Base-by-base conservation (phyloP, 1,284 basidiomycete genomes). In the Ustilago cynodontis region DNA sequence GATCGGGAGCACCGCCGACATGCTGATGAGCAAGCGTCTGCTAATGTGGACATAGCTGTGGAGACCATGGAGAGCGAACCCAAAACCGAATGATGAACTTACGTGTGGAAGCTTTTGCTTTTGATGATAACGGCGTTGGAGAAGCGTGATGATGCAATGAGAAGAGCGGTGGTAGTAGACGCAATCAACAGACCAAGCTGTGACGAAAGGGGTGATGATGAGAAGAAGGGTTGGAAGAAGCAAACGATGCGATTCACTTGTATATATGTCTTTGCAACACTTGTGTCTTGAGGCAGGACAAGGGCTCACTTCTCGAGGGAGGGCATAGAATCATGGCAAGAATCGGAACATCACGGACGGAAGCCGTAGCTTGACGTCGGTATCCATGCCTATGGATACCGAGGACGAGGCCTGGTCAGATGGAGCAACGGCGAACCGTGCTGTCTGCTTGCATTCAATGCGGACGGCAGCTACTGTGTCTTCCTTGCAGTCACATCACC, bases 261-360 rank as follows among this genome's bases (percentile, higher is more conserved):
- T 71, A 71, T 71, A 71, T 71, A 71, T 71, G 69, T 57, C 35
- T 71, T 71, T 45, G 63, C 55, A 65, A 62, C 69, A 71, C 69
- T 65, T 62, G 69, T 62, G 54, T 65, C 59, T 71, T 45, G 14
- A 33, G 20, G 31, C 49, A 47, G 26, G n/a, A 29, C 33, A 20
- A 22, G 31, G 33, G 22, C 54, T 56, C 49, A 22, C n/a, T 24
- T 47, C 9, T 16, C 5, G 50, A 29, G 11, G 18, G 28, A 26
- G 20, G 11, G 22, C 26, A 28, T 20, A 26, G 11, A 43, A 50
- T 20, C 45, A 50, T 51, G 49, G 49, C 41, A 49, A 35, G 60
- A 26, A 39, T 56, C 67, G 67, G 63, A 65, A 53, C 68, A 71
- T 71, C 68, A 71, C 63, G 68, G 62, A 52, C 67, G 33, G 13